Base-by-base conservation (phyloP, 306 rosid genomes). In the Dicorynia guianensis region DNA sequence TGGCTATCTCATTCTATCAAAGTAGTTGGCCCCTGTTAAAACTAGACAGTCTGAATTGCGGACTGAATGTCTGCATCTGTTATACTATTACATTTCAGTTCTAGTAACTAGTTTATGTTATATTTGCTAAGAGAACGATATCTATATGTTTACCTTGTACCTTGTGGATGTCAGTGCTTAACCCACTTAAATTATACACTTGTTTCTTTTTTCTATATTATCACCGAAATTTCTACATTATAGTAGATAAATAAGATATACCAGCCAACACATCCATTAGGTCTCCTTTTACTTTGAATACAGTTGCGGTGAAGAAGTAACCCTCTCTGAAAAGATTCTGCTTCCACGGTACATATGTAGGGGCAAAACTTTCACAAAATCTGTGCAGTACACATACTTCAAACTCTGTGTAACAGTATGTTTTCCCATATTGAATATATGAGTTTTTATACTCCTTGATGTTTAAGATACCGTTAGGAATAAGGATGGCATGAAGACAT, bases 391-490 rank as follows among this genome's bases (percentile, higher is more conserved):
- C 65, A 75, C 48, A 67, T n/a, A n/a, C n/a, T 60, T 72, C 50
- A 5, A 79, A 63, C 30, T 56, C 44, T 48, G 12, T 35, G 9
- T 79, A 6, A 36, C 13, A 60, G 11, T 55, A 53, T 43, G n/a
- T 55, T 67, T 58, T 13, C 33, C 11, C 42, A 10, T 46, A 11
- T 25, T 8, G 79, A 46, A 66, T 35, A 44, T 38, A 35, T 36
- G 36, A 33, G n/a, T 30, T 57, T 55, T 6, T 14, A 5, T 47
- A 62, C 50, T 30, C 64, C 60, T 50, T 18, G 19, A 46, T 8
- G 38, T 42, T 71, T 53, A 25, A 39, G 75, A 81, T 53, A 76
- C 71, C 62, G 20, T 42, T 8, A 71, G 54, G 30, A 25, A 25
- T 25, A 25, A 25, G 30, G 30, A 62, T 46, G 61, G 47, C 74